A percentile compares a stretch with the other conserved stretches of the same genome.
These are phyloP conservation scores for Fusarium domesticum DNA, from an alignment of 2,329 filamentous ascomycete species.

Conservation along the genomic window DNA sequence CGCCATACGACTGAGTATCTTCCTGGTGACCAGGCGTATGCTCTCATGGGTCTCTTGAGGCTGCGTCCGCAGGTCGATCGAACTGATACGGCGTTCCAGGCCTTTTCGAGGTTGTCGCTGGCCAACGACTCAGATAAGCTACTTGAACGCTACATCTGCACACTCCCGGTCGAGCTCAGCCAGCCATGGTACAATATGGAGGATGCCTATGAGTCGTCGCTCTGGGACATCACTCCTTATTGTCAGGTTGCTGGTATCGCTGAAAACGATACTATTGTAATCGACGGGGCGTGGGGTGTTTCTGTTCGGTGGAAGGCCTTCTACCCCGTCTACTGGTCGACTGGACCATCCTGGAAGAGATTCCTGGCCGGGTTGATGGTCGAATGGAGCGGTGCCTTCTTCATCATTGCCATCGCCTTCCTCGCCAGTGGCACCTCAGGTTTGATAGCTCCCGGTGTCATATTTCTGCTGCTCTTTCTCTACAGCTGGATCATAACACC, in stretches of 20 bases:
- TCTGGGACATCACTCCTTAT: constrained; percentile 36
- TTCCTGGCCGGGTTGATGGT: constrained; percentile 14
- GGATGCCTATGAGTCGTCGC: constrained; percentile 31
- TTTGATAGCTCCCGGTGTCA: constrained; percentile 18
- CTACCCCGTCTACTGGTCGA: constrained; percentile 29
- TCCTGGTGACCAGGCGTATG: constrained; percentile 35
- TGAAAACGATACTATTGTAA: constrained; percentile 34
- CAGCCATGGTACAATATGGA: constrained; percentile 33
- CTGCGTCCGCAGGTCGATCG: constrained; percentile 32
- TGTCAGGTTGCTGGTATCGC: constrained; percentile 35
- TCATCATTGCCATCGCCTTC: constrained; percentile 23
- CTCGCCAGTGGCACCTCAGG: constrained; percentile 12
- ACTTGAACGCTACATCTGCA: constrained; percentile 34
- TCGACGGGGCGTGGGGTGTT: constrained; percentile 34
- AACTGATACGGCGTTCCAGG: constrained; percentile 36
- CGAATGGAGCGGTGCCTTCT: constrained; percentile 22
- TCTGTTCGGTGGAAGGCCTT: constrained; percentile 34
- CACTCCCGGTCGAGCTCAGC: constrained; percentile 19
- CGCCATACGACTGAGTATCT: constrained; percentile 24
- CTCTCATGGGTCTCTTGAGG: constrained; percentile 37
- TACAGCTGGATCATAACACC: constrained; percentile 26
- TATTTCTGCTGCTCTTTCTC: constrained; percentile 26
- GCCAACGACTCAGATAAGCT: constrained; percentile 36
- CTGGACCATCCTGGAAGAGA: constrained; percentile 25
- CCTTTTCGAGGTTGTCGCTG: constrained; percentile 36